Percentiles rank a stretch among this genome's conserved stretches.
These are phyloP conservation scores for Trichothecium sympodiale DNA, from an alignment of 2,329 filamentous ascomycete species.

Conservation along the genomic window DNA sequence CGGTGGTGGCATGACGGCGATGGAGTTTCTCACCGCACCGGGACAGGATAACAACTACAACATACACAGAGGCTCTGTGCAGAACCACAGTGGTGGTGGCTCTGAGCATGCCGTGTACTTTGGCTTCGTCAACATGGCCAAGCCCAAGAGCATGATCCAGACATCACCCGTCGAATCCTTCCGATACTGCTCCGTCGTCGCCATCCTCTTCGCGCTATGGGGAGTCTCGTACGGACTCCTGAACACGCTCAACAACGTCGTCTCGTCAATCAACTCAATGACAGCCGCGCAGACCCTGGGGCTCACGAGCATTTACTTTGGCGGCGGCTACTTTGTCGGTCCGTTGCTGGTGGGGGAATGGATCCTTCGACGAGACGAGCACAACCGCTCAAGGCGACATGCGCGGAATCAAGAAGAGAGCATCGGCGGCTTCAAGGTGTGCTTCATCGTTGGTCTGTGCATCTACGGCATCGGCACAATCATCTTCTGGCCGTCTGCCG, in stretches of 20 bases:
- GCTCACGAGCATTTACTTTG: slow-evolving; percentile 61
- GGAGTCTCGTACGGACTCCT: slow-evolving; percentile 83
- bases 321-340: slow-evolving; percentile 57
- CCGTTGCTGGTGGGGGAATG: slow-evolving; percentile 59
- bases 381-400: slow-evolving; percentile 34
- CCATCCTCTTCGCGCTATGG: slow-evolving; percentile 79
- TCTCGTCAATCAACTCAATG: slow-evolving; percentile 52
- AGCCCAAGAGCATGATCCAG: slow-evolving; percentile 59
- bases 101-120: slow-evolving; percentile 49
- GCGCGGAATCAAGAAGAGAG: slow-evolving; percentile 26
- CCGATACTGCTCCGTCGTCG: slow-evolving; percentile 64
- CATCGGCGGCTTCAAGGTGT: slow-evolving; percentile 62
- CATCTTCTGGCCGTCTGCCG: slow-evolving; percentile 75
- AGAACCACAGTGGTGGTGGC: background rate
- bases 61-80: slow-evolving; percentile 6
- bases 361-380: slow-evolving; percentile 58
- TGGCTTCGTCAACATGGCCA: slow-evolving; percentile 63
- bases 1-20: slow-evolving; percentile 20
- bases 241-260: slow-evolving; percentile 66
- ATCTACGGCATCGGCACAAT: slow-evolving; percentile 71
- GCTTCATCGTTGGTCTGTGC: slow-evolving; percentile 65
- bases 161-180: slow-evolving; percentile 53
- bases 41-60: slow-evolving; percentile 15
- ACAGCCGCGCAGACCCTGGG: slow-evolving; percentile 51
- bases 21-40: slow-evolving; percentile 38